Conservation (phyloP, 225 moss, liverwort and hornwort genomes). For the Anthoceros angustus region DNA sequence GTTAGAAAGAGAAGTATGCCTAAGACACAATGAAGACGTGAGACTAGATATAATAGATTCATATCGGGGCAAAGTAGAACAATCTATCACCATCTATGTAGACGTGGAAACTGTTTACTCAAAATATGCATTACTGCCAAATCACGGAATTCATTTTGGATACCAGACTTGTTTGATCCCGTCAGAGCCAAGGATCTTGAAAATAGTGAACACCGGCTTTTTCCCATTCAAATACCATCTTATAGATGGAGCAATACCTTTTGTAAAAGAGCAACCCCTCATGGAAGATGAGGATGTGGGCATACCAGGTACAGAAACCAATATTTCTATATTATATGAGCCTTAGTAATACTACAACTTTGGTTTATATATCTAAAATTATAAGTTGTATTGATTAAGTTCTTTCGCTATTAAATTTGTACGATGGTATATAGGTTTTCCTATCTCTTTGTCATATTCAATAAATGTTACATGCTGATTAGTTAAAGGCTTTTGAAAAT, state of each 20-base stretch:
- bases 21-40: conserved; percentile 34
- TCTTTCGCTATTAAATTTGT: too few relatives aligned
- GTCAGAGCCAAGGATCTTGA: conserved; percentile 32
- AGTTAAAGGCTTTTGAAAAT: background rate
- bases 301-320: background rate
- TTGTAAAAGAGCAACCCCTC: background rate
- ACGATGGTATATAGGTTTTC: too few relatives aligned
- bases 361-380: background rate
- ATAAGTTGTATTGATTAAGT: too few relatives aligned
- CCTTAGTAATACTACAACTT: background rate
- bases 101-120: conserved; percentile 49
- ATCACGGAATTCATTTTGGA: conserved; percentile 74
- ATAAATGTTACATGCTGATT: too few relatives aligned
- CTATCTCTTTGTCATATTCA: too few relatives aligned
- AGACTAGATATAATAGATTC: conserved; percentile 48
- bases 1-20: conserved; percentile 27
- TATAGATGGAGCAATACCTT: conserved; percentile 22
- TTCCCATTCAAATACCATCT: conserved; percentile 50
- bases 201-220: conserved; percentile 45
- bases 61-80: conserved; percentile 41
- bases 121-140: conserved; percentile 48
- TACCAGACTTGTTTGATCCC: conserved; percentile 31
- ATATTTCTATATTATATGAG: background rate
- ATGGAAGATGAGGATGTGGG: background rate
- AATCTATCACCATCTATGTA: conserved; percentile 33